These are phyloP conservation scores for Pulveroboletus frians DNA, from an alignment of 768 basidiomycete genomes.

Conservation along the genomic window DNA sequence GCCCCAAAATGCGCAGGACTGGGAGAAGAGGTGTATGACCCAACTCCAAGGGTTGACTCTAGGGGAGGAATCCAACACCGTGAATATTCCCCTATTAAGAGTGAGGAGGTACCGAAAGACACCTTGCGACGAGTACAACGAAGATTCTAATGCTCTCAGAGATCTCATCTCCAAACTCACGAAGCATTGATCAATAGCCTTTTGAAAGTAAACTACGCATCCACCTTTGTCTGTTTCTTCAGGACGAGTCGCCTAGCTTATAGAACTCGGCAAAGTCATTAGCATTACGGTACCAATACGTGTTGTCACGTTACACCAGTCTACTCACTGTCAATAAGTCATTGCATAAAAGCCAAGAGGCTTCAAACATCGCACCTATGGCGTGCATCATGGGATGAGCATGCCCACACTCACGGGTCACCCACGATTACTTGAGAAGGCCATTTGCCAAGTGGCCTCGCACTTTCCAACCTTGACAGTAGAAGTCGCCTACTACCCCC, in stretches of 20 bases:
- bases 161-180: constrained; percentile 6
- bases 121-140: constrained; percentile 9
- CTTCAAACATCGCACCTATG: not conserved
- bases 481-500: not conserved
- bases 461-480: too few relatives aligned
- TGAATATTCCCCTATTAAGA: constrained; percentile 3
- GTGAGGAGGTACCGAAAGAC: constrained; percentile 9
- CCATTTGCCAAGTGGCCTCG: not conserved
- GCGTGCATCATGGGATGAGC: constrained; percentile 3
- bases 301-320: not conserved
- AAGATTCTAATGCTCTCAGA: constrained; percentile 15
- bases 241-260: not conserved
- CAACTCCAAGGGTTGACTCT: constrained; percentile 13
- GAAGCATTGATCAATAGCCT: not conserved
- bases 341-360: not conserved
- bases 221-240: not conserved
- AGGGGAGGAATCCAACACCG: not conserved
- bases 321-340: not conserved
- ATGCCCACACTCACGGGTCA: not conserved
- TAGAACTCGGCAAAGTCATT: not conserved
- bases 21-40: constrained; percentile 10
- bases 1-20: not conserved
- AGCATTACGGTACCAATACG: not conserved
- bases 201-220: not conserved
- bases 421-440: not conserved